phyloP scores from a whole-genome alignment of 805 yeast genomes.

The Wickerhamomyces alni region DNA sequence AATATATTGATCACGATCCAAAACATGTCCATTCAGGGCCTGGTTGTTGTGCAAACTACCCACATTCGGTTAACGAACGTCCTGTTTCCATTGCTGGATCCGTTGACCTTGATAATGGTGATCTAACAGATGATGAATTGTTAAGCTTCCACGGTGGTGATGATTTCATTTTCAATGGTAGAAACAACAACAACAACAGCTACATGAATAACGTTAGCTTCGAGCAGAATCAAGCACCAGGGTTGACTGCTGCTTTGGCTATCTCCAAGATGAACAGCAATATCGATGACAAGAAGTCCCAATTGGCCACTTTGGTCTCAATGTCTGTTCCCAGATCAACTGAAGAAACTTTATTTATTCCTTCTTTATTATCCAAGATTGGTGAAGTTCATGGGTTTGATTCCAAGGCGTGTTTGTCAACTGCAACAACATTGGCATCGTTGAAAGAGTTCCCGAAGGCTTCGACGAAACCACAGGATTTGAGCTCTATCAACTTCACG shows the following conservation, averaged over 20 bases:
- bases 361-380: conserved; percentile 61
- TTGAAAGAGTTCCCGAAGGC: conserved; percentile 44
- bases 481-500: conserved; percentile 26
- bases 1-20: conserved; percentile 20
- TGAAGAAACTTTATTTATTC: conserved; percentile 71
- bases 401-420: conserved; percentile 61
- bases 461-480: conserved; percentile 6
- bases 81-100: conserved; percentile 67
- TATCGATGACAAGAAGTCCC: conserved; percentile 28
- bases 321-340: conserved; percentile 72
- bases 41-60: conserved; percentile 49
- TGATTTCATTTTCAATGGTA: not conserved
- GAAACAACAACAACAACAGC: conserved; percentile 14
- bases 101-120: conserved; percentile 40
- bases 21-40: conserved; percentile 42
- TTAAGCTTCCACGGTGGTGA: conserved; percentile 16
- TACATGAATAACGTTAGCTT: conserved; percentile 35
- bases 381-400: conserved; percentile 68
- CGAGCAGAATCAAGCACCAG: conserved; percentile 70
- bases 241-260: conserved; percentile 63
- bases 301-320: conserved; percentile 55
- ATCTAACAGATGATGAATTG: conserved; percentile 43
- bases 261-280: conserved; percentile 47
- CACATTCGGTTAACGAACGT: conserved; percentile 48
- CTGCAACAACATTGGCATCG: conserved; percentile 67